Percentiles rank a stretch among this genome's conserved stretches.
Evolutionary conservation across 371 early-diverging fungal species (phyloP).

Genomic region (Synchytrium microbalum): DNA sequence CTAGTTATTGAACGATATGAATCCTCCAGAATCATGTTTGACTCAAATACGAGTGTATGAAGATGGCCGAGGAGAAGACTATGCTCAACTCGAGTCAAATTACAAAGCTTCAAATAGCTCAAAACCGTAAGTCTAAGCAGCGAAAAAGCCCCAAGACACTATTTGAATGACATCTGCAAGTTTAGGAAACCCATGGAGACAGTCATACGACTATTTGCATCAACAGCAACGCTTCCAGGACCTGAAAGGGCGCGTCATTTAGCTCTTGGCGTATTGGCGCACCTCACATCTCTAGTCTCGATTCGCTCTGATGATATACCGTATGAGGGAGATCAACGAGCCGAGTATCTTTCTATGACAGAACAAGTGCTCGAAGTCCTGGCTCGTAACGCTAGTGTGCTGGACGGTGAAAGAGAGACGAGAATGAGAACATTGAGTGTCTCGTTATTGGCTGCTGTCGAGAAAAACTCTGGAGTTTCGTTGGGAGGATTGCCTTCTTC

Average conservation of each 20-base stretch:
- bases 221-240: background rate
- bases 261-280: background rate
- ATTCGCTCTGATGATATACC: too few relatives aligned
- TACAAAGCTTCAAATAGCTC: background rate
- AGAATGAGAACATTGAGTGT: too few relatives aligned
- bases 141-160: background rate
- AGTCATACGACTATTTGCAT: background rate
- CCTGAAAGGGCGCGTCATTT: slow-evolving; percentile 2
- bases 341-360: too few relatives aligned
- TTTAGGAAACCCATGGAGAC: background rate
- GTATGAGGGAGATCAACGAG: too few relatives aligned
- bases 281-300: background rate
- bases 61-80: background rate
- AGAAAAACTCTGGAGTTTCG: too few relatives aligned
- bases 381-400: too few relatives aligned
- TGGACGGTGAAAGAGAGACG: too few relatives aligned
- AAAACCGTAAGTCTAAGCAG: background rate
- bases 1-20: slow-evolving; percentile 3
- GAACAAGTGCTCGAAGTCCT: too few relatives aligned
- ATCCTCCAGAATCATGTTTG: background rate
- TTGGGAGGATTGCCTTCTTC: too few relatives aligned
- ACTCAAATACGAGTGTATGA: slow-evolving; percentile 1
- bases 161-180: background rate
- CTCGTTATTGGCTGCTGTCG: too few relatives aligned
- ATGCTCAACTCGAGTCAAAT: background rate